These are phyloP conservation scores for Zymoseptoria passerinii DNA, from an alignment of 2,329 filamentous ascomycete genomes.

Conservation along the genomic window DNA sequence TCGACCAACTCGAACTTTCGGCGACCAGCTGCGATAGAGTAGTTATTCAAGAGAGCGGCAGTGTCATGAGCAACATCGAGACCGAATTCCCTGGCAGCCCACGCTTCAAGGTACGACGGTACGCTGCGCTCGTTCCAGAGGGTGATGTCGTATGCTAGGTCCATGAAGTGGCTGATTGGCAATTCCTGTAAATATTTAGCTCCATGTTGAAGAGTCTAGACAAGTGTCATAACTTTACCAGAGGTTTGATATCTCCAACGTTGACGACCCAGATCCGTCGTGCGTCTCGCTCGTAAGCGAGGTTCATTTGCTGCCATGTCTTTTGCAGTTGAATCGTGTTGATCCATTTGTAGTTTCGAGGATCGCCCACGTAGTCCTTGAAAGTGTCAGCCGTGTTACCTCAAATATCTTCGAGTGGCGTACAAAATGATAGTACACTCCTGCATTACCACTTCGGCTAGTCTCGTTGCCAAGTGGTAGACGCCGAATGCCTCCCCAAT, in stretches of 20 bases:
- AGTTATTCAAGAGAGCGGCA: slow-evolving; percentile 46
- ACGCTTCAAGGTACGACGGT: slow-evolving; percentile 48
- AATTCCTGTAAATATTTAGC: slow-evolving; percentile 59
- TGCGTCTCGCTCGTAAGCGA: slow-evolving; percentile 51
- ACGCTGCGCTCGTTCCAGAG: slow-evolving; percentile 50
- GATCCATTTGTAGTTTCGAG: slow-evolving; percentile 47
- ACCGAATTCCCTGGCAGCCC: slow-evolving; percentile 52
- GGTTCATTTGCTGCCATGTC: slow-evolving; percentile 57
- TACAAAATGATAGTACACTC: slow-evolving; percentile 56
- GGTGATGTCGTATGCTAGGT: slow-evolving; percentile 57
- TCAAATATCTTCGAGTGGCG: background rate
- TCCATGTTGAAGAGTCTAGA: slow-evolving; percentile 61
- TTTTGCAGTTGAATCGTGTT: slow-evolving; percentile 59
- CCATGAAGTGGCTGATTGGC: slow-evolving; percentile 59
- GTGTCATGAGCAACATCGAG: slow-evolving; percentile 40
- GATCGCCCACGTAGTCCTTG: slow-evolving; percentile 51
- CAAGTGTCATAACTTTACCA: slow-evolving; percentile 40
- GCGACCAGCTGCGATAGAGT: slow-evolving; percentile 49
- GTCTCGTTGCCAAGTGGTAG: slow-evolving; percentile 54
- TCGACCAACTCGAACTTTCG: slow-evolving; percentile 58
- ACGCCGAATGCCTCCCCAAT: slow-evolving; percentile 51
- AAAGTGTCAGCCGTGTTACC: background rate
- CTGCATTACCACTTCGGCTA: slow-evolving; percentile 52
- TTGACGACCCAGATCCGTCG: slow-evolving; percentile 60
- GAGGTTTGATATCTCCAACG: slow-evolving; percentile 57